Evolutionary conservation across 768 basidiomycete species (phyloP).

Genomic region (Paxillus involutus): DNA sequence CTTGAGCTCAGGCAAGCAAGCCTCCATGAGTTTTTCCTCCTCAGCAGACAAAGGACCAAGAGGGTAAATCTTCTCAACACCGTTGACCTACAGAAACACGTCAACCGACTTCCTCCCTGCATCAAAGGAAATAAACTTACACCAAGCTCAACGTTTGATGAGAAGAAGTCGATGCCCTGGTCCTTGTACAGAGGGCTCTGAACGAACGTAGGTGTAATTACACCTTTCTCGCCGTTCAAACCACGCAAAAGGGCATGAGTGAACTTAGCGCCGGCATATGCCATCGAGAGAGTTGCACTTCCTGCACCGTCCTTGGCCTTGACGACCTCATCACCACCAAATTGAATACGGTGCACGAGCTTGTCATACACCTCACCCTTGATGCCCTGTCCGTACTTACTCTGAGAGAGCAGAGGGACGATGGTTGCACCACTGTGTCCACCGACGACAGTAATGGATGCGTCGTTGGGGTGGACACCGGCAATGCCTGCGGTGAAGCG

Average conservation of each 20-base stretch:
- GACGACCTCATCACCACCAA: conserved; percentile 97
- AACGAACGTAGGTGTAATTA: conserved; percentile 82
- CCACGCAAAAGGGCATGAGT: conserved; percentile 59
- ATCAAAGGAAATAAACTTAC: conserved; percentile 43
- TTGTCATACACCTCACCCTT: conserved; percentile 71
- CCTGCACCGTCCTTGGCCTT: conserved; percentile 93
- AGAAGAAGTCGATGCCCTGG: conserved; percentile 93
- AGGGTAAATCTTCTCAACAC: conserved; percentile 91
- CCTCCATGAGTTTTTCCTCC: conserved; percentile 85
- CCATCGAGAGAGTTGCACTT: conserved; percentile 76
- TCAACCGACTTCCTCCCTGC: conserved; percentile 7
- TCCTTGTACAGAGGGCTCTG: conserved; percentile 82
- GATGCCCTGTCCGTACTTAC: conserved; percentile 64
- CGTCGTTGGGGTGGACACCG: conserved; percentile 62
- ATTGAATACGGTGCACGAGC: conserved; percentile 93
- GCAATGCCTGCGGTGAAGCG: conserved; percentile 82
- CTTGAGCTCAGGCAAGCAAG: conserved; percentile 88
- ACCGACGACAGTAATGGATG: conserved; percentile 83
- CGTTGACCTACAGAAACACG: conserved; percentile 52
- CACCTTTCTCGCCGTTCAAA: conserved; percentile 64
- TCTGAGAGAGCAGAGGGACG: conserved; percentile 92
- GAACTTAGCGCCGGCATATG: conserved; percentile 75
- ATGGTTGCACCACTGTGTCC: conserved; percentile 98
- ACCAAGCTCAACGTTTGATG: conserved; percentile 90
- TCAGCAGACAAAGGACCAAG: conserved; percentile 75